These are phyloP conservation scores for Camelina laxa DNA, from an alignment of 345 rosid species.

Conservation along the genomic window DNA sequence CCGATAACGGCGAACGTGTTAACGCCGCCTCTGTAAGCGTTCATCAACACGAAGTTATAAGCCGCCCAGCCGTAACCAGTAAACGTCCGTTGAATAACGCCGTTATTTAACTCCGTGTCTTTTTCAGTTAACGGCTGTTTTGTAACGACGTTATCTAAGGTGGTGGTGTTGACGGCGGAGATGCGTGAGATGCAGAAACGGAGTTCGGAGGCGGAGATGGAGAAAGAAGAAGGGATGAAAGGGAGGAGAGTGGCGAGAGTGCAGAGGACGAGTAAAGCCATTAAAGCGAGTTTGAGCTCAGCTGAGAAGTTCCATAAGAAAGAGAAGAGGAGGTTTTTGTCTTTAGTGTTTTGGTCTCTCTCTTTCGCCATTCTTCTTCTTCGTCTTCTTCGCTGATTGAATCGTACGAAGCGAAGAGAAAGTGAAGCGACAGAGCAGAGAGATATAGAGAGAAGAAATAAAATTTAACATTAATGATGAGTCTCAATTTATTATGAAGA, in stretches of 20 bases:
- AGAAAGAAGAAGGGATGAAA: slow-evolving; percentile 72
- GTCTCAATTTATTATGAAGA: background rate
- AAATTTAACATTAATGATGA: slow-evolving; percentile 1
- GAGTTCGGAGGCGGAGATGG: slow-evolving; percentile 74
- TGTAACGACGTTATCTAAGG: slow-evolving; percentile 46
- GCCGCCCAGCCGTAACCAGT: slow-evolving; percentile 78
- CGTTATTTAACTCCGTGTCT: slow-evolving; percentile 43
- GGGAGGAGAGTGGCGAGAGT: slow-evolving; percentile 68
- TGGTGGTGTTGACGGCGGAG: slow-evolving; percentile 41
- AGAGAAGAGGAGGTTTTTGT: slow-evolving; percentile 57
- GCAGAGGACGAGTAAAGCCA: slow-evolving; percentile 69
- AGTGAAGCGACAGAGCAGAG: slow-evolving; percentile 34
- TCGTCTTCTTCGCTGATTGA: slow-evolving; percentile 4
- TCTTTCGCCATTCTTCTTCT: slow-evolving; percentile 55
- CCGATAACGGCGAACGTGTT: slow-evolving; percentile 75
- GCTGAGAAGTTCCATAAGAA: slow-evolving; percentile 73
- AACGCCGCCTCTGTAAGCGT: slow-evolving; percentile 81
- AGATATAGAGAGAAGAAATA: background rate
- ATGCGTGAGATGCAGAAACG: slow-evolving; percentile 75
- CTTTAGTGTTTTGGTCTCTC: slow-evolving; percentile 49
- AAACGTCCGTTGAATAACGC: slow-evolving; percentile 64
- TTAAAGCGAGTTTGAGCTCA: slow-evolving; percentile 67
- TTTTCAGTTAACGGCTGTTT: slow-evolving; percentile 41
- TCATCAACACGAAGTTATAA: slow-evolving; percentile 81
- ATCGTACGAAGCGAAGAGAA: slow-evolving; percentile 3